Conservation (phyloP, 306 rosid species). For the Leucaena leucocephala region DNA sequence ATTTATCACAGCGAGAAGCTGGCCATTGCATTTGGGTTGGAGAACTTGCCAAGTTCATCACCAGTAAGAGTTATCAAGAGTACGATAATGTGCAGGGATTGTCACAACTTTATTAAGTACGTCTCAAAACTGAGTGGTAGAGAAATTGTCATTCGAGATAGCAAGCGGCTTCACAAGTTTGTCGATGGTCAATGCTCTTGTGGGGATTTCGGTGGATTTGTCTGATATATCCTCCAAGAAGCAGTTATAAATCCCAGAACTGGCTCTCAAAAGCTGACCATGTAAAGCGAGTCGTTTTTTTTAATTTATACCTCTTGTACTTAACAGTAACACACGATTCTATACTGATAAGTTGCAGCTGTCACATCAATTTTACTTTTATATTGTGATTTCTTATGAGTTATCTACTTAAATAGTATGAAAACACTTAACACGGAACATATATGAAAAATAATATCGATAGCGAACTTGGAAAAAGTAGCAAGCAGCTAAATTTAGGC, state of each 20-base stretch:
- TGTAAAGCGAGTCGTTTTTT: slow-evolving; percentile 30
- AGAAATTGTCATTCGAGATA: slow-evolving; percentile 78
- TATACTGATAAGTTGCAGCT: slow-evolving; percentile 9
- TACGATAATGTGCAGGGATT: slow-evolving; percentile 74
- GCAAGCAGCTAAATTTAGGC: neutral
- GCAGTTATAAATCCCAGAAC: slow-evolving; percentile 11
- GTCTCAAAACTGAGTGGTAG: slow-evolving; percentile 59
- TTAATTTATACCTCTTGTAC: slow-evolving; percentile 11
- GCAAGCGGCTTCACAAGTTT: slow-evolving; percentile 77
- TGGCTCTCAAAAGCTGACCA: slow-evolving; percentile 29
- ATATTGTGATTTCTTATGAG: slow-evolving; percentile 23
- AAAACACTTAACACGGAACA: neutral
- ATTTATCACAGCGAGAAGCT: slow-evolving; percentile 79
- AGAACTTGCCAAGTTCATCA: slow-evolving; percentile 56
- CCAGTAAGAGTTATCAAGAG: slow-evolving; percentile 71
- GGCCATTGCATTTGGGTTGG: slow-evolving; percentile 73
- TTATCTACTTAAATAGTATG: neutral
- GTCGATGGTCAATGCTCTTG: slow-evolving; percentile 75
- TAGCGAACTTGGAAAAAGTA: neutral
- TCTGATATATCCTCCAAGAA: slow-evolving; percentile 39
- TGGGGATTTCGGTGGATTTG: slow-evolving; percentile 60
- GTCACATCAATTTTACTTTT: neutral
- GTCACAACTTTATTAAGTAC: slow-evolving; percentile 70
- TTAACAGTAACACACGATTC: neutral
- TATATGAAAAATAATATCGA: neutral